phyloP scores from a whole-genome alignment of 1,284 basidiomycete species.

The Tylopilus sp. region DNA sequence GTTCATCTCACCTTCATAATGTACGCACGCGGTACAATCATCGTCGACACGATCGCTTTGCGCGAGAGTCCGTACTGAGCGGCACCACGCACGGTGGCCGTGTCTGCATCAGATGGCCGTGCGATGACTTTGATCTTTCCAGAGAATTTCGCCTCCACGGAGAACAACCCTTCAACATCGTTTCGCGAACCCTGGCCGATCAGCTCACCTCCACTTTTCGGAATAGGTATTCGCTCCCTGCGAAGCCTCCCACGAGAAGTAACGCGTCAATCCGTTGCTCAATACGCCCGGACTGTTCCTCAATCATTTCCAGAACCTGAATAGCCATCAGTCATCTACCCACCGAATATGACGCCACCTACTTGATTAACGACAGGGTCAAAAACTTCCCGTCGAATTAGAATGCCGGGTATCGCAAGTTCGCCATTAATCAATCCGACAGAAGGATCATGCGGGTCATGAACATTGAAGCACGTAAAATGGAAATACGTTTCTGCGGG shows the following conservation, averaged over 20 bases:
- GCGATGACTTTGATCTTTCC: conserved; percentile 76
- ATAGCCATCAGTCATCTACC: conserved; percentile 21
- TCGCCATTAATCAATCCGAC: conserved; percentile 84
- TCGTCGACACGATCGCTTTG: conserved; percentile 76
- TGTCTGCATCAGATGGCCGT: conserved; percentile 84
- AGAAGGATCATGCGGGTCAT: conserved; percentile 78
- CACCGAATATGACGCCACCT: conserved; percentile 33
- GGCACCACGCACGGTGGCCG: conserved; percentile 84
- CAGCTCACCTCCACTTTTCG: conserved; percentile 72
- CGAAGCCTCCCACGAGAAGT: conserved; percentile 87
- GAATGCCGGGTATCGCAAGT: conserved; percentile 79
- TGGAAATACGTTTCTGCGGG: conserved; percentile 79
- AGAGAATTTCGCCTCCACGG: conserved; percentile 68
- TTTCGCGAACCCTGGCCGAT: conserved; percentile 7
- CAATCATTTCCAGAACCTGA: conserved; percentile 80
- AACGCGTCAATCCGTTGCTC: conserved; percentile 79
- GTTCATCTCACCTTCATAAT: conserved; percentile 75
- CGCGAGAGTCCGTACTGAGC: conserved; percentile 86
- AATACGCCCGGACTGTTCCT: conserved; percentile 73
- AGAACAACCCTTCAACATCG: conserved; percentile 21
- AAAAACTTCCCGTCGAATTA: conserved; percentile 81
- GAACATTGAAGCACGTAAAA: conserved; percentile 85
- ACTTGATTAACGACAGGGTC: conserved; percentile 84
- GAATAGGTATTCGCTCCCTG: conserved; percentile 84
- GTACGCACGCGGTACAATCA: conserved; percentile 83